Base-by-base conservation (phyloP, 2,329 filamentous ascomycete genomes). In the Canariomyces notabilis region DNA sequence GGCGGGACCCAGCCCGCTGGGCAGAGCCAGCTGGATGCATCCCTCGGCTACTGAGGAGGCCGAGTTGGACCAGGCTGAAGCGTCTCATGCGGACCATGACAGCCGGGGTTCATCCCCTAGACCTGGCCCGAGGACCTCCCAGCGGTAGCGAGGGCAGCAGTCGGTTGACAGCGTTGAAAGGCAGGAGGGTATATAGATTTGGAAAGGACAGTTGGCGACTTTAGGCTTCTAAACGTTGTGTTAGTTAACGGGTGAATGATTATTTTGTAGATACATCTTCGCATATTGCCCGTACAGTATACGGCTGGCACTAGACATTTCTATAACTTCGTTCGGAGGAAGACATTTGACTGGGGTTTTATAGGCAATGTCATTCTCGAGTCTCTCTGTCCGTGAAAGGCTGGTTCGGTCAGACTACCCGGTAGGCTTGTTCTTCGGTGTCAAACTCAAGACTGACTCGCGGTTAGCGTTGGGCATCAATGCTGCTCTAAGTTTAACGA, bases 1-100 rank as follows among this genome's bases (percentile, higher is more conserved):
- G 2, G 67, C 64, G 4, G 61, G 65, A 22, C n/a, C n/a, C n/a
- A 72, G 69, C 44, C 69, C 69, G 4, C 58, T 72, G 4, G 64
- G 66, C 2, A 58, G 64, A 18, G 53, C 58, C 14, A 67, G 66
- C 48, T 66, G 63, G 53, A 55, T 64, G 38, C 58, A 59, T 16
- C 57, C 59, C 1, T 53, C 59, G 12, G 53, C 56, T 2, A 53
- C 51, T 14, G 64, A 66, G n/a, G 57, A 57, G 14, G 60, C 63
- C 0, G 64, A 63, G 44, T 36, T 44, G 11, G 61, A 65, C n/a
- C n/a, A n/a, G 37, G 59, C 61, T 26, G 60, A 60, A 7, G 57
- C 50, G 12, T 59, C 56, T 8, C 44, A 51, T 35, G 33, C 26
- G 26, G 14, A 12, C 26, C 26, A 14, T 20, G 37, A 34, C 6